Percentiles rank a stretch among this genome's conserved stretches.
Conservation (phyloP, 305 asterid genomes). For the Fraxinus angustifolia region DNA sequence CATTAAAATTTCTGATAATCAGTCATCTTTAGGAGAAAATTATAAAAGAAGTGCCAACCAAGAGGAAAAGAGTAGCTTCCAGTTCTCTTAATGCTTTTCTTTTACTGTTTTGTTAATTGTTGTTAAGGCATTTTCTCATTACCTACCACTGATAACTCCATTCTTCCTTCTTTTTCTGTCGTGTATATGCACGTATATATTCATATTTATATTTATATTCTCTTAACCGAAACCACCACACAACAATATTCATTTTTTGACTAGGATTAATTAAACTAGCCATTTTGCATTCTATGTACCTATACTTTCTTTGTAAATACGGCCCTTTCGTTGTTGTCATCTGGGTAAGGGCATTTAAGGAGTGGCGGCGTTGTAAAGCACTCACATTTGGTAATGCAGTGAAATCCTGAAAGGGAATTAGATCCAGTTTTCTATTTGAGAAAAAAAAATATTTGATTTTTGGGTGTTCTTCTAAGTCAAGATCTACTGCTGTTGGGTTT, state of each 20-base stretch:
- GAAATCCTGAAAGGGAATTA: constrained; percentile 22
- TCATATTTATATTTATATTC: constrained; percentile 23
- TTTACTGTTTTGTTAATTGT: constrained; percentile 48
- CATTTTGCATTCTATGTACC: constrained; percentile 40
- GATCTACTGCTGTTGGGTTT: constrained; percentile 43
- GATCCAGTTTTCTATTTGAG: constrained; percentile 23
- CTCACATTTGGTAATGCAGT: constrained; percentile 40
- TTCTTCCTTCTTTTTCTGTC: constrained; percentile 43
- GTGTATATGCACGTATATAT: background rate
- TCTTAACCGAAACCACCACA: constrained; percentile 43
- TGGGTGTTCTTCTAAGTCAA: constrained; percentile 25
- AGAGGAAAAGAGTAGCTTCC: constrained; percentile 36
- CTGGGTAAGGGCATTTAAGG: constrained; percentile 29
- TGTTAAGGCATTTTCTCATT: constrained; percentile 54
- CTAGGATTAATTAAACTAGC: constrained; percentile 25
- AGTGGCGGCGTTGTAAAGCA: constrained; percentile 25
- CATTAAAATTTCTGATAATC: constrained; percentile 24
- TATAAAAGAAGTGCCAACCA: constrained; percentile 36
- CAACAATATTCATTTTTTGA: constrained; percentile 30
- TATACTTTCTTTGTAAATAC: constrained; percentile 33
- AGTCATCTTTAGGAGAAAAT: constrained; percentile 39
- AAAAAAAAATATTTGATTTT: constrained; percentile 20
- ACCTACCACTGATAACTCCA: constrained; percentile 80
- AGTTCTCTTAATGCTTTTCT: constrained; percentile 46
- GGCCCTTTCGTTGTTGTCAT: constrained; percentile 41